A percentile compares a stretch with the other conserved stretches of the same genome.
Conservation (phyloP, 768 basidiomycete genomes). For the Boletus reticulatus region DNA sequence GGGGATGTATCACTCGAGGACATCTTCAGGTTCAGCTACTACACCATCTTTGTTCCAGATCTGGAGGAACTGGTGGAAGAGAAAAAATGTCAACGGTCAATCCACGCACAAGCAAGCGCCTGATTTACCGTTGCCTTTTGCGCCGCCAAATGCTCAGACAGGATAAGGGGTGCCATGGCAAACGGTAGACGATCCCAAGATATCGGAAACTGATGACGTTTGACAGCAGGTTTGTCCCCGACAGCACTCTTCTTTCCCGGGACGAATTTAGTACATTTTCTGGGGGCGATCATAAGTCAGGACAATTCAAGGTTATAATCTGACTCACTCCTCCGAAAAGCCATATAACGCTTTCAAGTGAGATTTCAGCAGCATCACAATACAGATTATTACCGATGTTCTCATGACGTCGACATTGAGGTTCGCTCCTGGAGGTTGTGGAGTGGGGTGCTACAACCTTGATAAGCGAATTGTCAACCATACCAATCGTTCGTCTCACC, state of each 20-base stretch:
- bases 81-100: conserved; percentile 1
- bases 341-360: conserved; percentile 83
- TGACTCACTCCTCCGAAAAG: conserved; percentile 84
- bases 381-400: conserved; percentile 73
- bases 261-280: conserved; percentile 89
- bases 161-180: conserved; percentile 56
- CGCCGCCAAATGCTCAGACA: conserved; percentile 53
- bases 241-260: conserved; percentile 86
- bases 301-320: not conserved
- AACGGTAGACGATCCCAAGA: conserved; percentile 75
- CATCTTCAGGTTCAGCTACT: conserved; percentile 58
- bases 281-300: conserved; percentile 28
- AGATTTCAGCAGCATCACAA: conserved; percentile 84
- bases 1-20: conserved; percentile 31
- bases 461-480: not conserved
- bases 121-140: conserved; percentile 65
- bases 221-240: conserved; percentile 78
- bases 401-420: conserved; percentile 42
- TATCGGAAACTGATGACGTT: conserved; percentile 59
- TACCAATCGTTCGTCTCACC: conserved; percentile 1
- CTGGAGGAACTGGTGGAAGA: conserved; percentile 55
- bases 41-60: conserved; percentile 84
- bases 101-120: conserved; percentile 8
- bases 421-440: conserved; percentile 6
- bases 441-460: not conserved